These are phyloP conservation scores for Hymenoscyphus fructigenus DNA, from an alignment of 2,329 filamentous ascomycete species.

Conservation along the genomic window DNA sequence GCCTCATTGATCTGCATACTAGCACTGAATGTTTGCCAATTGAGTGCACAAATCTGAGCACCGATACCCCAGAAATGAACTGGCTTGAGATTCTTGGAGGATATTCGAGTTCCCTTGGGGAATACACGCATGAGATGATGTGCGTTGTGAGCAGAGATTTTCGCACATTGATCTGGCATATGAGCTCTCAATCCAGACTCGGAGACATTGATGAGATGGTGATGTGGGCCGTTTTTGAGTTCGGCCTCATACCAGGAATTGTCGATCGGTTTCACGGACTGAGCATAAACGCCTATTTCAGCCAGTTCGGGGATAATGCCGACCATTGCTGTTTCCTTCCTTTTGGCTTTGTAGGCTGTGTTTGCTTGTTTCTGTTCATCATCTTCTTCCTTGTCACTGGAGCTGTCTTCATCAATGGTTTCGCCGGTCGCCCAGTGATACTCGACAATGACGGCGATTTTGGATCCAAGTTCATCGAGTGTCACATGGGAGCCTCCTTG, in stretches of 20 bases:
- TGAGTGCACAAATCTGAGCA: conserved; percentile 68
- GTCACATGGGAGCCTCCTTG: conserved; percentile 54
- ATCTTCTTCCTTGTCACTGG: conserved; percentile 43
- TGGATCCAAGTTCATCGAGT: conserved; percentile 58
- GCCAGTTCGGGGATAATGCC: conserved; percentile 64
- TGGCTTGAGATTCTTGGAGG: conserved; percentile 62
- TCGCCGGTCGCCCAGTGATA: conserved; percentile 58
- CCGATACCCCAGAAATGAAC: conserved; percentile 66
- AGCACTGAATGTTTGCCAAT: conserved; percentile 67
- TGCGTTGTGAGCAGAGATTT: conserved; percentile 61
- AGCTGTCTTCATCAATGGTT: conserved; percentile 42
- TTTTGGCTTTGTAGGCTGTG: conserved; percentile 49
- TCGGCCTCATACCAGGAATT: conserved; percentile 62
- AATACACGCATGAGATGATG: conserved; percentile 69
- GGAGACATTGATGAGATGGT: conserved; percentile 69
- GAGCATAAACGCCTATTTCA: conserved; percentile 65
- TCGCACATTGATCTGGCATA: conserved; percentile 46
- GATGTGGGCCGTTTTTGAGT: conserved; percentile 52
- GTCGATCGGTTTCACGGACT: conserved; percentile 66
- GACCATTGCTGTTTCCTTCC: conserved; percentile 49
- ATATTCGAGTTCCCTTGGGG: conserved; percentile 68
- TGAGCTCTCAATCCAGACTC: conserved; percentile 57
- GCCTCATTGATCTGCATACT: conserved; percentile 69
- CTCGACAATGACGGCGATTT: conserved; percentile 67
- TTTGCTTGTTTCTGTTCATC: conserved; percentile 48